Conservation (phyloP, 805 yeast genomes). For the Wickerhamiella vanderwaltii region DNA sequence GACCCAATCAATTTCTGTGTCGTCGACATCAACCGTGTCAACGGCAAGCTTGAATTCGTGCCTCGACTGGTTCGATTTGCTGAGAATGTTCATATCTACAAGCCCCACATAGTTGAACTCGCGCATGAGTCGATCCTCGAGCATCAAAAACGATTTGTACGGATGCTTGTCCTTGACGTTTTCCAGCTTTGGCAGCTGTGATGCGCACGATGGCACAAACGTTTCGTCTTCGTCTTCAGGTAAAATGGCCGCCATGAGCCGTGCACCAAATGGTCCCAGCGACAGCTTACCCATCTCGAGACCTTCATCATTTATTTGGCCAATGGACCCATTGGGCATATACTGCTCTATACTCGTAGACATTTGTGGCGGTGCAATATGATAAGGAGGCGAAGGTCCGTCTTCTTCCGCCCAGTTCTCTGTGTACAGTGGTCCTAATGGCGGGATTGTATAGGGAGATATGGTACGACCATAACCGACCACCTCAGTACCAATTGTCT, state of each 20-base stretch:
- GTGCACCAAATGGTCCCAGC: constrained; percentile 81
- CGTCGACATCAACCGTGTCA: constrained; percentile 21
- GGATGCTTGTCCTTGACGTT: constrained; percentile 17
- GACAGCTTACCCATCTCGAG: constrained; percentile 66
- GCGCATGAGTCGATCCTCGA: constrained; percentile 78
- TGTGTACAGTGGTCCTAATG: constrained; percentile 68
- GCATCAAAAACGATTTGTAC: constrained; percentile 53
- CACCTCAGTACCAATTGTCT: constrained; percentile 34
- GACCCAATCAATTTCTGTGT: constrained; percentile 53
- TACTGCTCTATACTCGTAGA: constrained; percentile 9
- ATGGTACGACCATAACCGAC: constrained; percentile 23
- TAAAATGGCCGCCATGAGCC: constrained; percentile 71
- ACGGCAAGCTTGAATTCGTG: constrained; percentile 20
- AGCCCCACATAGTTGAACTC: constrained; percentile 88
- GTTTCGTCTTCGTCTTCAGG: constrained; percentile 26
- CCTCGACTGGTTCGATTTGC: constrained; percentile 24
- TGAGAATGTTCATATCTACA: constrained; percentile 32
- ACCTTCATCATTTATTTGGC: constrained; percentile 15
- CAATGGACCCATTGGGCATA: constrained; percentile 15
- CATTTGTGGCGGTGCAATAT: constrained; percentile 21
- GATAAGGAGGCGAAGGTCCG: constrained; percentile 32
- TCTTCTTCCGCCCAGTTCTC: constrained; percentile 85
- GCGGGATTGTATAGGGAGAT: constrained; percentile 70
- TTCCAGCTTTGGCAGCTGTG: constrained; percentile 8
- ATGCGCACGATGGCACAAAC: constrained; percentile 7